Base-by-base conservation (phyloP, 139 green algal genomes). In the Micractinium sp. region DNA sequence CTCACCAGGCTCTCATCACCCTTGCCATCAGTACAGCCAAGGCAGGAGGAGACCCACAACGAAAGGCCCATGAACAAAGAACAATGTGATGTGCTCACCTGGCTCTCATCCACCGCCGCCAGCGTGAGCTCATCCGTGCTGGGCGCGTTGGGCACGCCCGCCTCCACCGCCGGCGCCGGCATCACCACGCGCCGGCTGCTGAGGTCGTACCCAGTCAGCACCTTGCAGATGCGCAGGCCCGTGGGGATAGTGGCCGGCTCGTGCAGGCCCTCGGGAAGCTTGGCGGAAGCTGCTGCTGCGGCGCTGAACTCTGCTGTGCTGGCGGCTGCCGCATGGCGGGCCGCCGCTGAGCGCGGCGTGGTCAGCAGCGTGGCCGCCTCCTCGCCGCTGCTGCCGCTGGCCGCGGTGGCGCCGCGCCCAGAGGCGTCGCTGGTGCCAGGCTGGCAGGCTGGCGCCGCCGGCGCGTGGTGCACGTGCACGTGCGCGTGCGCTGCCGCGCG, bases 201-300 rank as follows among this genome's bases (percentile, higher is more conserved):
- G 36, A 94, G 80, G 85, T 94, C 92, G 71, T 94, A 92, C 29
- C 41, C 74, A 31, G 92, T 94, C 20, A 94, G 77, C 47, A 80
- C 76, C 86, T 89, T 89, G 73, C 2, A 9, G 38, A 89, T 27
- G n/a, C 71, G 82, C 27, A 91, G 38, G 47, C 90, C 87, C 61
- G 82, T 69, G 74, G 90, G 90, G 27, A 92, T 33, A 36, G 81
- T 13, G 9, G 87, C 87, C 29, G 89, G 2, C 29, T 75, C 47
- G 67, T 86, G 66, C 86, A 91, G 60, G 29, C 81, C 90, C 25
- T 83, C 33, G 0, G 90, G 90, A 38, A 93, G 56, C 35, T 36
- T 39, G 31, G 85, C 85, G 27, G 39, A 7, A 14, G 73, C 73
- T 4, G 71, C 53, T 18, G 61, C 38, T 7, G 38, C 76, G 1